Evolutionary conservation across 1,139 yeast species (phyloP).

Genomic region (Geotrichum bryndzae): DNA sequence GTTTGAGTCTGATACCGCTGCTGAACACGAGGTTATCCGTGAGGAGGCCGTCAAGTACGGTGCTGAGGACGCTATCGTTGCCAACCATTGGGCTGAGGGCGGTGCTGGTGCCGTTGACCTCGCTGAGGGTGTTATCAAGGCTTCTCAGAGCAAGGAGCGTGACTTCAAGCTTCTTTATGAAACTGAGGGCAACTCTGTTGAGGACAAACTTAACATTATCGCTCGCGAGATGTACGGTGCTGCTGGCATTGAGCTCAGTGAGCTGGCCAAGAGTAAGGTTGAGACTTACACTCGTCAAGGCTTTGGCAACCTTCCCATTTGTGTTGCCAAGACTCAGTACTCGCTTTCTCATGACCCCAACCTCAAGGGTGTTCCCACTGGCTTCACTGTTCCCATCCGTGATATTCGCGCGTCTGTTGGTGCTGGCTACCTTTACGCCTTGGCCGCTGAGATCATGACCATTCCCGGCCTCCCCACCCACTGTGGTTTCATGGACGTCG

Average conservation of each 20-base stretch:
- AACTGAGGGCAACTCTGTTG: constrained; percentile 60
- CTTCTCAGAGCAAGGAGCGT: constrained; percentile 50
- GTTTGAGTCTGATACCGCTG: constrained; percentile 77
- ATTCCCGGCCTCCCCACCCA: constrained; percentile 97
- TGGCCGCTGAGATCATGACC: constrained; percentile 96
- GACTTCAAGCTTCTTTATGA: constrained; percentile 70
- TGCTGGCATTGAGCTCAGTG: constrained; percentile 75
- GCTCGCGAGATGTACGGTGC: constrained; percentile 96
- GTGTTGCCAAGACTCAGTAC: constrained; percentile 97
- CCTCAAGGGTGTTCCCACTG: constrained; percentile 91
- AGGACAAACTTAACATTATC: constrained; percentile 74
- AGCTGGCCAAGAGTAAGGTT: constrained; percentile 78
- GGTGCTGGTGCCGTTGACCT: constrained; percentile 88
- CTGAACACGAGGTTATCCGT: constrained; percentile 78
- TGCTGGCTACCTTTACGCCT: constrained; percentile 93
- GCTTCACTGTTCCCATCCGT: constrained; percentile 89
- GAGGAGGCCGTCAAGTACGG: constrained; percentile 89
- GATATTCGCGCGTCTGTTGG: constrained; percentile 93
- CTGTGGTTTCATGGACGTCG: constrained; percentile 95
- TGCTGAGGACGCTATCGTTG: constrained; percentile 86
- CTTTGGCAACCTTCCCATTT: constrained; percentile 84
- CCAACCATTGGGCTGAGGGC: constrained; percentile 98
- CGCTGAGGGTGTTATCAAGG: constrained; percentile 78
- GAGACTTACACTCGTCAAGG: constrained; percentile 85
- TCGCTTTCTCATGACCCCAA: constrained; percentile 91